phyloP scores from a whole-genome alignment of 495 filamentous ascomycete genomes.

The Hypoxylon rickii region DNA sequence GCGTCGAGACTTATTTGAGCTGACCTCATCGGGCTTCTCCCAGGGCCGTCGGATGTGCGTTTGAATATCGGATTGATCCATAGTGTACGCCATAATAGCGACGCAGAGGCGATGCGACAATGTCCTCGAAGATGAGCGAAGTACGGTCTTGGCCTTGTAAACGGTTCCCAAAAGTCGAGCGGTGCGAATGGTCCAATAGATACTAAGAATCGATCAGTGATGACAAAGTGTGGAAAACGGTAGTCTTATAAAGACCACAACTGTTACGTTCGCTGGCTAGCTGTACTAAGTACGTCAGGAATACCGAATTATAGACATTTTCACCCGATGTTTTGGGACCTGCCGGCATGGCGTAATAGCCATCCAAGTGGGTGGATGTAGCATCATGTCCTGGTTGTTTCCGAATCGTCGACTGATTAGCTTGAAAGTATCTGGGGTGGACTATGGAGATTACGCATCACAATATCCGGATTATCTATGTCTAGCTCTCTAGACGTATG shows the following conservation, averaged over 20 bases:
- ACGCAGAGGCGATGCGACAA: too few relatives aligned
- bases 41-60: conserved; percentile 18
- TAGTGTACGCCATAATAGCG: background rate
- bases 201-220: too few relatives aligned
- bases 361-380: too few relatives aligned
- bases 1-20: background rate
- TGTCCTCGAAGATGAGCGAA: background rate
- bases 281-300: background rate
- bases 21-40: background rate
- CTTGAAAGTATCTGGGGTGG: background rate
- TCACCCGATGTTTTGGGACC: too few relatives aligned
- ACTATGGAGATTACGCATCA: background rate
- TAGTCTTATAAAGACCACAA: background rate
- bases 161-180: too few relatives aligned
- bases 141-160: background rate
- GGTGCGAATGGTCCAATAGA: too few relatives aligned
- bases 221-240: too few relatives aligned
- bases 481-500: too few relatives aligned
- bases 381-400: too few relatives aligned
- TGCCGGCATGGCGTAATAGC: too few relatives aligned
- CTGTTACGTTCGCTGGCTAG: background rate
- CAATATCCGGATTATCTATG: background rate
- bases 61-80: conserved; percentile 20
- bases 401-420: conserved; percentile 6
- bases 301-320: too few relatives aligned